Evolutionary conservation across 2,329 filamentous ascomycete species (phyloP).

Genomic region (Fusarium domesticum): DNA sequence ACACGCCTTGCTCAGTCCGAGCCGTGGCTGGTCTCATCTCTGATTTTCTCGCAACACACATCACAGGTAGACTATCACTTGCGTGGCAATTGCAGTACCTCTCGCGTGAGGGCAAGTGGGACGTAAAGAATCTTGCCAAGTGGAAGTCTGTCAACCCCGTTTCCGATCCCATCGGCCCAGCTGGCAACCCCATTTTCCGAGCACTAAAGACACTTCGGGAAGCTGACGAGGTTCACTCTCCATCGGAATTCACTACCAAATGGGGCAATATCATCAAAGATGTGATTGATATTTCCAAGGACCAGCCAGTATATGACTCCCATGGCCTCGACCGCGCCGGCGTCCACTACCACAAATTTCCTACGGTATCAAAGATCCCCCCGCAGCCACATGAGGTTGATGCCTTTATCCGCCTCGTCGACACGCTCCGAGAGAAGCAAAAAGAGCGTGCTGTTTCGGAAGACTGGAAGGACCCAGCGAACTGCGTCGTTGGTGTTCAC

Average conservation of each 20-base stretch:
- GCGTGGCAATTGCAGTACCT: conserved; percentile 91
- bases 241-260: conserved; percentile 63
- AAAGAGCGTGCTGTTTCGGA: conserved; percentile 34
- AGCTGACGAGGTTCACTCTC: conserved; percentile 79
- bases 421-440: conserved; percentile 57
- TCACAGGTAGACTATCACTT: conserved; percentile 75
- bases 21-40: conserved; percentile 78
- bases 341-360: conserved; percentile 78
- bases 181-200: conserved; percentile 62
- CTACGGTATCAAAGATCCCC: conserved; percentile 88
- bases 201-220: conserved; percentile 93
- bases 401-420: conserved; percentile 55
- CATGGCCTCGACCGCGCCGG: conserved; percentile 62
- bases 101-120: conserved; percentile 90
- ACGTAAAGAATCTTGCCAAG: conserved; percentile 92
- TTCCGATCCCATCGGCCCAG: conserved; percentile 66
- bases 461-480: conserved; percentile 39
- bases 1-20: conserved; percentile 71
- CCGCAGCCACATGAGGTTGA: conserved; percentile 57
- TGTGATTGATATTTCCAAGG: conserved; percentile 87
- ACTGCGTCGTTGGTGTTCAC: conserved; percentile 72
- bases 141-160: conserved; percentile 81
- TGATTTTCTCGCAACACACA: conserved; percentile 70
- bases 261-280: conserved; percentile 69
- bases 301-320: conserved; percentile 85